These are phyloP conservation scores for Chaetoceros tenuissimus DNA, from an alignment of 108 stramenopile genomes.

Conservation along the genomic window DNA sequence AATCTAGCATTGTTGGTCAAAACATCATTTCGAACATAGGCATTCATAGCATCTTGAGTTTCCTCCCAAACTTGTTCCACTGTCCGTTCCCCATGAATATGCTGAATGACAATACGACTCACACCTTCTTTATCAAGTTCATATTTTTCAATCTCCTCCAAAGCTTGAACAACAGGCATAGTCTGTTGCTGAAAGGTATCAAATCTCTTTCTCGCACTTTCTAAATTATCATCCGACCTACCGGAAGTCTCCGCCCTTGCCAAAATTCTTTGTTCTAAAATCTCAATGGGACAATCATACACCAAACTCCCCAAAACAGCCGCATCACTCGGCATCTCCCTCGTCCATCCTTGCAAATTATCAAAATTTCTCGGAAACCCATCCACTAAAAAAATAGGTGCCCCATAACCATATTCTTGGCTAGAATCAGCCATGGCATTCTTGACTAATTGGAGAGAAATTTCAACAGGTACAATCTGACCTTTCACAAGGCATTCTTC, in stretches of 20 bases:
- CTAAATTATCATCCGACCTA: conserved; percentile 90
- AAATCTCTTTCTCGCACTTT: conserved; percentile 79
- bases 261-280: conserved; percentile 70
- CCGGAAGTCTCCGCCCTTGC: conserved; percentile 82
- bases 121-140: conserved; percentile 14
- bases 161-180: conserved; percentile 62
- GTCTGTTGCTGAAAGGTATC: conserved; percentile 73
- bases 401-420: conserved; percentile 19
- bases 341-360: conserved; percentile 84
- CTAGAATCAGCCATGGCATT: conserved; percentile 61
- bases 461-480: conserved; percentile 91
- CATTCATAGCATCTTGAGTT: conserved; percentile 55
- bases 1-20: conserved; percentile 47
- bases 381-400: conserved; percentile 85
- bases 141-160: conserved; percentile 31
- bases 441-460: conserved; percentile 77
- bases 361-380: conserved; percentile 96
- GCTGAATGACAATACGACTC: conserved; percentile 31
- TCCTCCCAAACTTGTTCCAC: conserved; percentile 72
- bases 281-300: conserved; percentile 85
- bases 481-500: conserved; percentile 76
- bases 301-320: conserved; percentile 64
- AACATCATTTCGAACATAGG: conserved; percentile 55
- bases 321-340: conserved; percentile 38
- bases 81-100: conserved; percentile 53